Conservation (phyloP, 441 rosid genomes). For the Corymbia calophylla region DNA sequence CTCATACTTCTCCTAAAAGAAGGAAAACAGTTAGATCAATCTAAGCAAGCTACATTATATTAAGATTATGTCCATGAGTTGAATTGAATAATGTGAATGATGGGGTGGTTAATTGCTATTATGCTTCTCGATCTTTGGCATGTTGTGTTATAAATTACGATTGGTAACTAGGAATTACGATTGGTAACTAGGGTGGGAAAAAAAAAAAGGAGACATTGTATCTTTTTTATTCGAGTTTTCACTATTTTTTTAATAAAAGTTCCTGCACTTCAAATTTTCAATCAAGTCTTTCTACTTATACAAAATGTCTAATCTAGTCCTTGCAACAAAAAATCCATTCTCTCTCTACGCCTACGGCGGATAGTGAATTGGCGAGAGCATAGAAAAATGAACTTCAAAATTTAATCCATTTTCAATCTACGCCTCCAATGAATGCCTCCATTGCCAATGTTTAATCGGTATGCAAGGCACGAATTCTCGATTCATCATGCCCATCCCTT, state of each 20-base stretch:
- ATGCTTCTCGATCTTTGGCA: too few species aligned
- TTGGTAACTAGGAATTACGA: too few species aligned
- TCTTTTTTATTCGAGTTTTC: neutral
- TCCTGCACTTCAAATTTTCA: neutral
- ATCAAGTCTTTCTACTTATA: neutral
- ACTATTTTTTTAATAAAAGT: neutral
- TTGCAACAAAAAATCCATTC: neutral
- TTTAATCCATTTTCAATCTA: too few species aligned
- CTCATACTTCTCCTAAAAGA: slow-evolving; percentile 16
- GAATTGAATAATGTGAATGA: too few species aligned
- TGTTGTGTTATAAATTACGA: neutral
- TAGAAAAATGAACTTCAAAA: too few species aligned
- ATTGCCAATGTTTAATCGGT: too few species aligned
- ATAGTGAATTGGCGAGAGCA: neutral
- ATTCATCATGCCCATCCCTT: too few species aligned
- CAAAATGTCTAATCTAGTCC: neutral
- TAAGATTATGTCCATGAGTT: too few species aligned
- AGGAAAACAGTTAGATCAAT: neutral
- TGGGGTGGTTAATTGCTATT: too few species aligned
- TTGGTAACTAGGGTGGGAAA: too few species aligned
- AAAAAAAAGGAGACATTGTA: neutral
- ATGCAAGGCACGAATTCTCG: too few species aligned
- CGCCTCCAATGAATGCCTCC: too few species aligned
- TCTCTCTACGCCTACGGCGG: neutral
- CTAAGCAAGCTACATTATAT: neutral